Percentiles rank a stretch among this genome's conserved stretches.
Evolutionary conservation across 768 basidiomycete species (phyloP).

Genomic region (Tylopilus rubrobrunneus): DNA sequence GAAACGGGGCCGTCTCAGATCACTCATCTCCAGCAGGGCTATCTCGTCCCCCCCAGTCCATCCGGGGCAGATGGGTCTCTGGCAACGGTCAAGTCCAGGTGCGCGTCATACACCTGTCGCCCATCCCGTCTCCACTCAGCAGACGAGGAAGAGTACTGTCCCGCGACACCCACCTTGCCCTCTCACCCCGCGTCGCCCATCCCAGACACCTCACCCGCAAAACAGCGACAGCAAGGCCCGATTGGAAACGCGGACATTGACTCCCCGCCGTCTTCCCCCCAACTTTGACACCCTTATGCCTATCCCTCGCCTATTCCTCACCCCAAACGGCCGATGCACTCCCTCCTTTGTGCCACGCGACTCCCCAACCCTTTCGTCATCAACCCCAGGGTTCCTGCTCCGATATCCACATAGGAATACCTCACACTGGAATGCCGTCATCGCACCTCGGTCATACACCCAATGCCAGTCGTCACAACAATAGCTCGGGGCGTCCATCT

Average conservation of each 20-base stretch:
- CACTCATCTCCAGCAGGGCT: slow-evolving; percentile 13
- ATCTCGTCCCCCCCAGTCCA: slow-evolving; percentile 6
- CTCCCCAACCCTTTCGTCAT: slow-evolving; percentile 22
- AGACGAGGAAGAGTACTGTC: slow-evolving; percentile 46
- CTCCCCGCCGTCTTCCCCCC: slow-evolving; percentile 21
- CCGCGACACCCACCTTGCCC: slow-evolving; percentile 23
- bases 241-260: slow-evolving; percentile 17
- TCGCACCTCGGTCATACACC: slow-evolving; percentile 3
- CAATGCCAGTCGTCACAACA: neutral
- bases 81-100: slow-evolving; percentile 1
- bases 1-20: slow-evolving; percentile 17
- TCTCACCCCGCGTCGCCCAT: slow-evolving; percentile 7
- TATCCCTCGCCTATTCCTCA: slow-evolving; percentile 31
- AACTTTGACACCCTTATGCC: slow-evolving; percentile 49
- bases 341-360: slow-evolving; percentile 18
- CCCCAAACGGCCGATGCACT: neutral
- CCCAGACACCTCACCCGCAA: slow-evolving; percentile 15
- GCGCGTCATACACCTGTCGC: slow-evolving; percentile 9
- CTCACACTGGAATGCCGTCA: neutral
- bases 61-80: slow-evolving; percentile 19
- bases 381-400: slow-evolving; percentile 8
- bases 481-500: slow-evolving; percentile 51
- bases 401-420: neutral
- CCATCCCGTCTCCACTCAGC: slow-evolving; percentile 21
- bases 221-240: slow-evolving; percentile 15